These are phyloP conservation scores for Pythium brassicae DNA, from an alignment of 352 stramenopile genomes.

Conservation along the genomic window DNA sequence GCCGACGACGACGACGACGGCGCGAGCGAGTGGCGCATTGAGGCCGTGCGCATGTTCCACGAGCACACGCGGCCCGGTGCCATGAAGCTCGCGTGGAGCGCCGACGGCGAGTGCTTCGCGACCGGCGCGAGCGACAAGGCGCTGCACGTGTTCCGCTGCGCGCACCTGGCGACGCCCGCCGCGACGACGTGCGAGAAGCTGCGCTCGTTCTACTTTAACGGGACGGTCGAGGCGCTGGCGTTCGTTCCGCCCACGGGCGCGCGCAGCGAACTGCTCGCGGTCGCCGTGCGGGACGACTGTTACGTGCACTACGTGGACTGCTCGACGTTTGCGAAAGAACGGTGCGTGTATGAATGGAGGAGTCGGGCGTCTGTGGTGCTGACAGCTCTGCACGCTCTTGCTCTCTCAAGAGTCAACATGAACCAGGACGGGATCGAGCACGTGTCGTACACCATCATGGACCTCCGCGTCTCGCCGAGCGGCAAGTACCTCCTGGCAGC, in stretches of 20 bases:
- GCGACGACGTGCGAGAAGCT: conserved; percentile 41
- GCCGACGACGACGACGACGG: neutral
- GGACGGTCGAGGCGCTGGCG: conserved; percentile 56
- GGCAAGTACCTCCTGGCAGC: conserved; percentile 77
- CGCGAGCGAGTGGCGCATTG: conserved; percentile 34
- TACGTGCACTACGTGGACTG: conserved; percentile 85
- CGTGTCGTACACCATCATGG: conserved; percentile 86
- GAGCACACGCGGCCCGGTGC: conserved; percentile 69
- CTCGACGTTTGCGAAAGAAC: conserved; percentile 71
- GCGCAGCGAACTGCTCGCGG: conserved; percentile 42
- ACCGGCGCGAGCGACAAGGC: conserved; percentile 75
- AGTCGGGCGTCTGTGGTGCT: neutral
- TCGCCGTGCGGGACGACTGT: conserved; percentile 76
- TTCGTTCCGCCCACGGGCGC: conserved; percentile 36
- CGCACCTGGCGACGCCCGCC: conserved; percentile 10
- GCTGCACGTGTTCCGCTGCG: conserved; percentile 61
- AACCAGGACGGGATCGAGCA: conserved; percentile 84
- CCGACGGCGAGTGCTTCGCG: conserved; percentile 48
- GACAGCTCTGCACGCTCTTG: neutral
- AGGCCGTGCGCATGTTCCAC: conserved; percentile 44
- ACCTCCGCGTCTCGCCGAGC: conserved; percentile 64
- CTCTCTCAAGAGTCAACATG: conserved; percentile 68
- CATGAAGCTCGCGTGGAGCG: conserved; percentile 65
- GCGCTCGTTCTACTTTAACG: conserved; percentile 86
- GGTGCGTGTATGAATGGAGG: conserved; percentile 39